Evolutionary conservation across 441 rosid genomes (phyloP).

Genomic region (Gossypium armourianum): DNA sequence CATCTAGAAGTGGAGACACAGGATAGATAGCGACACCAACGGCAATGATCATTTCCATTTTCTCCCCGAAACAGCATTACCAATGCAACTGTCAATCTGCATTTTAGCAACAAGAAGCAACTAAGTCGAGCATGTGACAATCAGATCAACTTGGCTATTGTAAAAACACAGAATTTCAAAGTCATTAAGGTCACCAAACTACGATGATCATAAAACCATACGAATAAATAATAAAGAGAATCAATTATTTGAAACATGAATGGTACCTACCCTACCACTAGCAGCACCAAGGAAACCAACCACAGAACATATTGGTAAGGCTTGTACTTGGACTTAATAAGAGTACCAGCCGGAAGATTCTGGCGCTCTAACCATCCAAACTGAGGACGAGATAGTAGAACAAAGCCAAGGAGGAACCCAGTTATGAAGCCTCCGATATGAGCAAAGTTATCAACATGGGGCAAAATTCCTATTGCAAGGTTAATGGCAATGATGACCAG

Average conservation of each 20-base stretch:
- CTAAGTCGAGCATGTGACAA: not conserved
- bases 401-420: conserved; percentile 50
- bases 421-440: conserved; percentile 55
- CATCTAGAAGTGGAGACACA: conserved; percentile 49
- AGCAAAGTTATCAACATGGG: conserved; percentile 52
- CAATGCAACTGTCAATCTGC: conserved; percentile 26
- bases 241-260: not conserved
- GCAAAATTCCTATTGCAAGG: conserved; percentile 44
- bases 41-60: conserved; percentile 40
- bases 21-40: conserved; percentile 51
- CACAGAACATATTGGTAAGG: conserved; percentile 43
- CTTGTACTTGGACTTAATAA: conserved; percentile 38
- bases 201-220: not conserved
- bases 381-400: conserved; percentile 50
- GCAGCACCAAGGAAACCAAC: conserved; percentile 35
- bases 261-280: conserved; percentile 37
- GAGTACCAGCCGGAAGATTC: conserved; percentile 26
- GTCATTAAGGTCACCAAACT: not conserved
- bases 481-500: conserved; percentile 37
- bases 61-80: conserved; percentile 41
- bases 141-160: not conserved
- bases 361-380: conserved; percentile 35
- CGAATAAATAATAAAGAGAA: not conserved
- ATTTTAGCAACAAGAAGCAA: not conserved
- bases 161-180: not conserved